phyloP scores from a whole-genome alignment of 1,139 yeast genomes.

The Hyphopichia khmerensis region DNA sequence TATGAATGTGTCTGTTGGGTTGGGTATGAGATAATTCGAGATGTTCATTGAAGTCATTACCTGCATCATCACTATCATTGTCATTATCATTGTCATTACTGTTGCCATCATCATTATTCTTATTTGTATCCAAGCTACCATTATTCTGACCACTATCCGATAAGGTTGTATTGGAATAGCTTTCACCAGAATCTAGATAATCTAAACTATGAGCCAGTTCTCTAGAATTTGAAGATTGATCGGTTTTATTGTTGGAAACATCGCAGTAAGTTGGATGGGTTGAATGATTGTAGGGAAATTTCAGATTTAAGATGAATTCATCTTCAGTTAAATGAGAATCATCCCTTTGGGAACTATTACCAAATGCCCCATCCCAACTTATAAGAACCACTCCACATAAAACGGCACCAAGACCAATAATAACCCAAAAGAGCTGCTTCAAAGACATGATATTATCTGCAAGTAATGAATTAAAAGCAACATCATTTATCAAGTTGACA shows the following conservation, averaged over 20 bases:
- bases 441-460: slow-evolving; percentile 27
- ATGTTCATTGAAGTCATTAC: background rate
- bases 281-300: slow-evolving; percentile 19
- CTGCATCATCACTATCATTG: background rate
- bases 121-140: slow-evolving; percentile 7
- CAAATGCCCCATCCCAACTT: slow-evolving; percentile 46
- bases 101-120: slow-evolving; percentile 1
- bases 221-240: background rate
- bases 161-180: background rate
- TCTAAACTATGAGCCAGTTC: slow-evolving; percentile 3
- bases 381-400: slow-evolving; percentile 42
- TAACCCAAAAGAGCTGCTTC: slow-evolving; percentile 33
- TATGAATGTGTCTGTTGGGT: background rate
- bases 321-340: slow-evolving; percentile 11
- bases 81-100: slow-evolving; percentile 4
- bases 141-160: background rate
- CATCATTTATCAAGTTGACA: slow-evolving; percentile 69
- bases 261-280: background rate
- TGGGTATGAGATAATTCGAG: background rate
- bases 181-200: slow-evolving; percentile 1
- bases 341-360: slow-evolving; percentile 8
- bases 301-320: slow-evolving; percentile 17
- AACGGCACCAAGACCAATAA: slow-evolving; percentile 39
- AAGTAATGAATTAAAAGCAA: slow-evolving; percentile 48
- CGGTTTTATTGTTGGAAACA: background rate